Base-by-base conservation (phyloP, 2,329 filamentous ascomycete genomes). In the Aspergillus proliferans region DNA sequence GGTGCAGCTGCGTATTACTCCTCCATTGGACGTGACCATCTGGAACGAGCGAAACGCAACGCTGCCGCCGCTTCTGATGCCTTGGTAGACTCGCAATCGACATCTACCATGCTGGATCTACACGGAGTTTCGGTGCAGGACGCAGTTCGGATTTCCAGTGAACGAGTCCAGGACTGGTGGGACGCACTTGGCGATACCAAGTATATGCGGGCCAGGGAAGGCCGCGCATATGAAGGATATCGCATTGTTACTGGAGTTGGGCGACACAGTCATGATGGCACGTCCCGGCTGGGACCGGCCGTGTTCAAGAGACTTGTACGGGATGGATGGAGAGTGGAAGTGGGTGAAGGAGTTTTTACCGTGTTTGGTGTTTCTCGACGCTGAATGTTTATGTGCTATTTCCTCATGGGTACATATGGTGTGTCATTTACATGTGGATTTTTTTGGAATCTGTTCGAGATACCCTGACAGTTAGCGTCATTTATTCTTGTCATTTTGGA, bases 41-140 rank as follows among this genome's bases (percentile, higher is more conserved):
- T 80, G 4, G 77, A 75, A 10, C 73, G 74, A 40, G 79, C 83
- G 2, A 78, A 80, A 52, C 72, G 73, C 15, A 78, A 82, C n/a
- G 75, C 75, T 15, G 82, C 83, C n/a, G 75, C 75, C 0, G 83
- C 83, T 1, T 88, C 89, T 1, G 86, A 93, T 59, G 69, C 79
- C 0, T 75, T 85, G 3, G 91, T 92, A 1, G 76, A 83, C 9
- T 64, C 71, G 8, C 85, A 90, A 62, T 91, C 87, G 45, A 77
- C 76, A 0, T 51, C 65, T 1, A 74, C 69, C 1, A 72, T 77
- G 18, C 74, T 94, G 6, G 92, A 97, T 66, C 73, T 97, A 22
- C 92, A 97, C 65, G 88, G 89, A 5, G 82, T 95, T 4, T 83
- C 78, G 41, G 90, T 96, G 1, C 76, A 83, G 44, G 87, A 95